Evolutionary conservation across 2,329 filamentous ascomycete species (phyloP).

Genomic region (Nemania serpens): DNA sequence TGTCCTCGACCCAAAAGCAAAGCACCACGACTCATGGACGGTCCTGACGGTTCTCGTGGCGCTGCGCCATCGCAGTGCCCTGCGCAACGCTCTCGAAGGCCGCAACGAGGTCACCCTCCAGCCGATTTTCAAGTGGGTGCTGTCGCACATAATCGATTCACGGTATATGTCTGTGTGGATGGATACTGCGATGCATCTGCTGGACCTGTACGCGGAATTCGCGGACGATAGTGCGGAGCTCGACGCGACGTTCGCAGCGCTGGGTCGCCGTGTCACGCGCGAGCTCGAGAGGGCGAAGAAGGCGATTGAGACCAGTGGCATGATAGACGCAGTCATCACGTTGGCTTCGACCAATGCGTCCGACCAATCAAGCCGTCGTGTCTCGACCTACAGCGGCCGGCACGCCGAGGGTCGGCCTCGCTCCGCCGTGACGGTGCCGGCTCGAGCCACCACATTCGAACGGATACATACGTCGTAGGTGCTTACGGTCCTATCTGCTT

Average conservation of each 20-base stretch:
- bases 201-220: slow-evolving; percentile 87
- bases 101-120: slow-evolving; percentile 81
- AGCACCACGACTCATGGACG: slow-evolving; percentile 62
- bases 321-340: slow-evolving; percentile 64
- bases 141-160: slow-evolving; percentile 79
- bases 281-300: slow-evolving; percentile 85
- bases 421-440: too few relatives aligned
- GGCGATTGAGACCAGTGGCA: slow-evolving; percentile 80
- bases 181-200: slow-evolving; percentile 78
- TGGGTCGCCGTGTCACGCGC: slow-evolving; percentile 72
- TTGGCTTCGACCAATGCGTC: too few relatives aligned
- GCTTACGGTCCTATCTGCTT: too few relatives aligned
- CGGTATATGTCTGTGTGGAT: slow-evolving; percentile 80
- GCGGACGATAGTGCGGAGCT: slow-evolving; percentile 75
- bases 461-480: too few relatives aligned
- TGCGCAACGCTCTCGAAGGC: slow-evolving; percentile 77
- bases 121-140: slow-evolving; percentile 83
- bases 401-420: too few relatives aligned
- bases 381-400: too few relatives aligned
- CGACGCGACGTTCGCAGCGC: slow-evolving; percentile 67
- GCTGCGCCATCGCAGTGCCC: slow-evolving; percentile 83
- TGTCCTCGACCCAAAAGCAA: slow-evolving; percentile 63
- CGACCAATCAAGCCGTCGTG: too few relatives aligned
- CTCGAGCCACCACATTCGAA: too few relatives aligned
- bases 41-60: slow-evolving; percentile 81